Base-by-base conservation (phyloP, 2,329 filamentous ascomycete genomes). In the Xylaria sp. region DNA sequence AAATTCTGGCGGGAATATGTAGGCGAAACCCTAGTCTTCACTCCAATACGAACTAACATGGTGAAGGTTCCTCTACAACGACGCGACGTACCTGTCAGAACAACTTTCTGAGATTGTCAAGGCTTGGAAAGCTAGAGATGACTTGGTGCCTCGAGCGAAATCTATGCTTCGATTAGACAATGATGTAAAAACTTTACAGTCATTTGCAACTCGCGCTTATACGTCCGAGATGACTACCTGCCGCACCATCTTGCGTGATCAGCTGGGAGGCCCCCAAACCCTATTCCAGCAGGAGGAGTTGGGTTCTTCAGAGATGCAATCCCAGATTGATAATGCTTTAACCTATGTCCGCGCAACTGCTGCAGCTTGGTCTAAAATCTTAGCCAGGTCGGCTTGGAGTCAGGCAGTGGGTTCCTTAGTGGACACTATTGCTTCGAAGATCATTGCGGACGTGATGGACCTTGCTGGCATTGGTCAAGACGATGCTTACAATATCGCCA, bases 41-140 rank as follows among this genome's bases (percentile, higher is more conserved):
- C 7, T 23, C 4, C 25, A 23, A 6, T 6, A 47, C 11, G n/a
- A 47, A 33, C 31, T 69, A 9, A 67, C 71, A 57, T 8, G 21
- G 6, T 35, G n/a, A 25, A 88, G 85, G 84, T 88, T 82, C 66
- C 78, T 90, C 4, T 90, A 90, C 70, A 91, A 90, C 63, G 88
- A 91, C 70, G 83, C 86, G 38, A 83, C 83, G 67, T 89, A 89
- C 72, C 77, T 91, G 7, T 82, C 87, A 1, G 86, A 89, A 69
- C 79, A 79, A 53, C 76, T 90, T 6, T 74, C 77, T 2, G 80
- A 82, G 1, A 82, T 87, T 58, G 74, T 79, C 0, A 71, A 74
- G 2, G 69, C 75, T 1, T 89, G 86, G 87, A 84, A 84, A 67
- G 70, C 77, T 19, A 82, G 86, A 2, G 76, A 80, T 5, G 83